phyloP scores from a whole-genome alignment of 148 eudicot genomes.

The Vaccinium darrowii region DNA sequence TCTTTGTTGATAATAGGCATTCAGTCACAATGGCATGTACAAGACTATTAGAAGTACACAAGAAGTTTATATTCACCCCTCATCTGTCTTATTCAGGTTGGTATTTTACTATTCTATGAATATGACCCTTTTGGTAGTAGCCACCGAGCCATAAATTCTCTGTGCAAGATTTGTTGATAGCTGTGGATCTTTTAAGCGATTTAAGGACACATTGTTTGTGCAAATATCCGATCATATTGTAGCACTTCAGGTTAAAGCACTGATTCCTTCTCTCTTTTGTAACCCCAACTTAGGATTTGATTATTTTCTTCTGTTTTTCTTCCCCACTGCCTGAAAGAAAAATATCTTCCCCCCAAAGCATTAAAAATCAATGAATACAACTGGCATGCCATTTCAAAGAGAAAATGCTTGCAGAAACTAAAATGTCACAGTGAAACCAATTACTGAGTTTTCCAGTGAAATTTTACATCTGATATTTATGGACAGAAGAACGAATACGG shows the following conservation, averaged over 20 bases:
- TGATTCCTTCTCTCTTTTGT: background rate
- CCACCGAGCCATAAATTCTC: background rate
- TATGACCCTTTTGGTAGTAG: background rate
- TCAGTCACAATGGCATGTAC: slow-evolving; percentile 87
- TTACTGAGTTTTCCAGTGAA: background rate
- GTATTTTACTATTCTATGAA: slow-evolving; percentile 6
- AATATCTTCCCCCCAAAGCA: background rate
- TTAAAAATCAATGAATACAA: background rate
- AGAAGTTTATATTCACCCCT: slow-evolving; percentile 97
- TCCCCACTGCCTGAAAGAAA: background rate
- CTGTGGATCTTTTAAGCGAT: background rate
- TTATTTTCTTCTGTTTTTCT: background rate
- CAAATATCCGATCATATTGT: background rate
- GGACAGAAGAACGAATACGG: background rate
- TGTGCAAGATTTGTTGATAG: background rate
- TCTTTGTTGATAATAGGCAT: slow-evolving; percentile 46
- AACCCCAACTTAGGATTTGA: background rate
- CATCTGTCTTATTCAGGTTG: slow-evolving; percentile 91
- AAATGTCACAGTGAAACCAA: background rate
- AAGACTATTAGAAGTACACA: slow-evolving; percentile 85
- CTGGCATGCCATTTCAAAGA: background rate
- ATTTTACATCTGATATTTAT: no score
- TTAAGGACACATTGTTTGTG: background rate
- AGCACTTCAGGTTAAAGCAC: background rate
- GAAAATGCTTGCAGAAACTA: background rate